phyloP scores from a whole-genome alignment of 306 rosid genomes.

The Cucumis cinereus region DNA sequence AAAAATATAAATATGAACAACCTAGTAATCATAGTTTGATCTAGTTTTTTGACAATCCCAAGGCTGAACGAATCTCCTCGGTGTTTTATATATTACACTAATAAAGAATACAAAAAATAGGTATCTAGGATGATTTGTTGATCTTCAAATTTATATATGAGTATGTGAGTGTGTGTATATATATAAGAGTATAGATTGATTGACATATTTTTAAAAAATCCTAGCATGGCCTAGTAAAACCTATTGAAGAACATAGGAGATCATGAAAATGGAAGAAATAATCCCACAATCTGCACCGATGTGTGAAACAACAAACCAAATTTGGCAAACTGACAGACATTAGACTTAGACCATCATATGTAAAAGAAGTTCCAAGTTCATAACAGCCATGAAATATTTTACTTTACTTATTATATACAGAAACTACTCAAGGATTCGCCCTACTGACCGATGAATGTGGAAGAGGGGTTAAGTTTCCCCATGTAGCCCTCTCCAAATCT shows the following conservation, averaged over 20 bases:
- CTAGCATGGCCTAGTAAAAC: background rate
- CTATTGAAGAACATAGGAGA: background rate
- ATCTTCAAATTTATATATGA: background rate
- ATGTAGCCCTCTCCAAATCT: slow-evolving; percentile 20
- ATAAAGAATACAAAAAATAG: background rate
- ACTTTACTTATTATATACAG: background rate
- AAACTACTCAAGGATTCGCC: background rate
- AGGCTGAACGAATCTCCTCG: background rate
- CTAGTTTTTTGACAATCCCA: background rate
- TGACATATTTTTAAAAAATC: no score
- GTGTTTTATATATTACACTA: background rate
- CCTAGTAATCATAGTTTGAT: background rate
- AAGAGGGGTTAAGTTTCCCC: slow-evolving; percentile 47
- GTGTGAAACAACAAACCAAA: background rate
- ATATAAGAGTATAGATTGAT: no score
- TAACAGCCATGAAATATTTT: background rate
- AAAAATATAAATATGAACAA: background rate
- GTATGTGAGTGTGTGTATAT: no score
- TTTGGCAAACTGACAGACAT: background rate
- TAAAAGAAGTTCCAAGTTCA: background rate
- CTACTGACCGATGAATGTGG: slow-evolving; percentile 36
- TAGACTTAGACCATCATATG: background rate
- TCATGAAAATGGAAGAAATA: background rate
- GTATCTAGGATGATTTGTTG: background rate
- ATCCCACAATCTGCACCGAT: background rate